Evolutionary conservation across 495 filamentous ascomycete genomes (phyloP), one percentile per base, ranked within the genome.

Genomic region (Penicillium coffeae): DNA sequence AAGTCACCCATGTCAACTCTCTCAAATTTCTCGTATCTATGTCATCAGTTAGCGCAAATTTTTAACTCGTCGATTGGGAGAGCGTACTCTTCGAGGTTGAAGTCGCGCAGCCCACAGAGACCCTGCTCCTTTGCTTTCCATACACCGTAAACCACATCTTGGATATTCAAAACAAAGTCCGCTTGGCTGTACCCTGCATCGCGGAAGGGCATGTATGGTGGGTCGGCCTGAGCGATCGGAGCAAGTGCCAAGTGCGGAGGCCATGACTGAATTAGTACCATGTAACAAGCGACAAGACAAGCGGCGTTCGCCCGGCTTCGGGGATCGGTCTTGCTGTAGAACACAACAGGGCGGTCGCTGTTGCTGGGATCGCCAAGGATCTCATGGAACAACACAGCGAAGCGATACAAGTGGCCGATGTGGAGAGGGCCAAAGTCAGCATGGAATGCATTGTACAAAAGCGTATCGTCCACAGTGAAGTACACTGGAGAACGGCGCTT

Each of bases 101-200:
- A 99, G 38, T 90, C 85, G 51, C 89, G 86, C 45, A 99, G 69
- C 21, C 86, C 86, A 57, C 89, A 92, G 58, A 95, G 78, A 1
- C 85, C 83, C 66, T 95, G 86, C 65, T 97, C 91, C 68, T 99
- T 99, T 2, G 94, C 94, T 61, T 87, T 94, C 94, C 94, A 99
- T 12, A 99, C 89, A 34, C 93, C 93, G 60, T 99, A 99, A 0
- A 99, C 90, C 8, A 99, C 83, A 61, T 99, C 93, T 68, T 99
- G 93, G 34, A 97, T 87, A 41, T 85, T 95, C 50, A 99, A 74
- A 33, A 88, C 81, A 63, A 94, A 99, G 66, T 99, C 93, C 36
- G 93, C 93, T 68, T 99, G 93, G 59, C 93, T 96, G 71, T 97
- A 99, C 33, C 93, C 93, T 52, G 93, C 93, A 69, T 99, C 93